Conservation (phyloP, 805 yeast genomes). For the Candida ascalaphidarum region DNA sequence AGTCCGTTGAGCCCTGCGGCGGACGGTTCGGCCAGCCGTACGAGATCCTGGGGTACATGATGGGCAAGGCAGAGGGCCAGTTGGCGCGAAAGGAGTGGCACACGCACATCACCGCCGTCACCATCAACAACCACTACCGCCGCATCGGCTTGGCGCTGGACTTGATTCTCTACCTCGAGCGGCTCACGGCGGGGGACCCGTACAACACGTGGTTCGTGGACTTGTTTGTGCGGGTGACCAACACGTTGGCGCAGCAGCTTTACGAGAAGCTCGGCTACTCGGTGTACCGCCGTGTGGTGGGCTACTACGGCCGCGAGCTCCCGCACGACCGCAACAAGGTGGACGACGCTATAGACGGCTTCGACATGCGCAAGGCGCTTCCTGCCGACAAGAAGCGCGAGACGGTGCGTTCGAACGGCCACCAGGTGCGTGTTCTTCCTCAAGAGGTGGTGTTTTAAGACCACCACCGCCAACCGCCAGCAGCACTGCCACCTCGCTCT, state of each 20-base stretch:
- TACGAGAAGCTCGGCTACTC: conserved; percentile 84
- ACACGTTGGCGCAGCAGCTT: conserved; percentile 66
- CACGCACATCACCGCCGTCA: conserved; percentile 93
- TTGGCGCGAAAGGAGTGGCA: conserved; percentile 74
- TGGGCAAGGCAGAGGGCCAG: conserved; percentile 93
- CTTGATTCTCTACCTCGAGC: conserved; percentile 66
- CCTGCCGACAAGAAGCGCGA: conserved; percentile 45
- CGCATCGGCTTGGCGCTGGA: conserved; percentile 80
- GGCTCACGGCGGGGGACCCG: conserved; percentile 62
- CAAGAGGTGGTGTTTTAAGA: conserved; percentile 53
- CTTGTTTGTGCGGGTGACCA: conserved; percentile 84
- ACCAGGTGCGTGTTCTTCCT: conserved; percentile 52
- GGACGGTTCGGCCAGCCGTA: conserved; percentile 7
- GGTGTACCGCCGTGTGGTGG: conserved; percentile 79
- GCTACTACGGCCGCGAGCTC: conserved; percentile 62
- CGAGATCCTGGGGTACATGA: conserved; percentile 64
- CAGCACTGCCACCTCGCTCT: too few relatives aligned
- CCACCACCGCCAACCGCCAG: too few relatives aligned
- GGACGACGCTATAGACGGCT: conserved; percentile 76
- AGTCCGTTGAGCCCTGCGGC: conserved; percentile 39
- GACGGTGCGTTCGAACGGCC: conserved; percentile 55
- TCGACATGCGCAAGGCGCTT: conserved; percentile 70
- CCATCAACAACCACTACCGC: conserved; percentile 75
- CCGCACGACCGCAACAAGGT: conserved; percentile 39
- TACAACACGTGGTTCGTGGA: conserved; percentile 81